A percentile compares a stretch with the other conserved stretches of the same genome.
These are phyloP conservation scores for Naganishia kalamii DNA, from an alignment of 768 basidiomycete genomes.

Conservation along the genomic window DNA sequence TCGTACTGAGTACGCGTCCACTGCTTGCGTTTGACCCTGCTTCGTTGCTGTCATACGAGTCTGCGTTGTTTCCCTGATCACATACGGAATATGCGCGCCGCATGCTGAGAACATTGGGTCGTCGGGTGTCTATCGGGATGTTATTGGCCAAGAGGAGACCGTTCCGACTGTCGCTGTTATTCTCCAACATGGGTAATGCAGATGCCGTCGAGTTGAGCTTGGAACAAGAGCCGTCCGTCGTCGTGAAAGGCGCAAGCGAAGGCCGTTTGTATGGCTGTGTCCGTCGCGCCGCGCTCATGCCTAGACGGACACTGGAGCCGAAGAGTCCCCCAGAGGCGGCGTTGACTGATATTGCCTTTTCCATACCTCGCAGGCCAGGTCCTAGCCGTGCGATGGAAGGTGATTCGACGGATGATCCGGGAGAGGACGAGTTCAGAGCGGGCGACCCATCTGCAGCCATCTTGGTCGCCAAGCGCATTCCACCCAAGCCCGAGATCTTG, in stretches of 20 bases:
- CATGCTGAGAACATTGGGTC: slow-evolving; percentile 34
- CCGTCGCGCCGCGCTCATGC: slow-evolving; percentile 29
- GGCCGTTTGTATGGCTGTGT: slow-evolving; percentile 38
- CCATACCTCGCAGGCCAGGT: slow-evolving; percentile 25
- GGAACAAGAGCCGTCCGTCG: neutral
- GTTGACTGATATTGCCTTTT: slow-evolving; percentile 33
- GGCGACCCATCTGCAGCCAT: slow-evolving; percentile 30
- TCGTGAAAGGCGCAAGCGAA: slow-evolving; percentile 30
- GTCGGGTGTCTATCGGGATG: slow-evolving; percentile 3
- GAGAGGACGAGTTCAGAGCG: slow-evolving; percentile 29
- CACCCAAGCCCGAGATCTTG: neutral
- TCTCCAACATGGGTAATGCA: slow-evolving; percentile 36
- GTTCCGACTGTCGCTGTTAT: slow-evolving; percentile 7
- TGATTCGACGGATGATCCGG: slow-evolving; percentile 39
- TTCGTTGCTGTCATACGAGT: slow-evolving; percentile 34
- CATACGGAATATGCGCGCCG: slow-evolving; percentile 44
- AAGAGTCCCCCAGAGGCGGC: slow-evolving; percentile 31
- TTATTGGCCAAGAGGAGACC: neutral
- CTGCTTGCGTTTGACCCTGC: slow-evolving; percentile 37
- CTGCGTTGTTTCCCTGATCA: slow-evolving; percentile 39
- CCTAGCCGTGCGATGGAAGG: slow-evolving; percentile 39
- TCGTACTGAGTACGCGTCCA: slow-evolving; percentile 25
- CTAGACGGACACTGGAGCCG: slow-evolving; percentile 24
- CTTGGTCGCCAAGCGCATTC: slow-evolving; percentile 4
- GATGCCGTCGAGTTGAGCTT: slow-evolving; percentile 27